phyloP scores from a whole-genome alignment of 371 early-diverging fungal genomes.

The Rhizopus stolonifer region DNA sequence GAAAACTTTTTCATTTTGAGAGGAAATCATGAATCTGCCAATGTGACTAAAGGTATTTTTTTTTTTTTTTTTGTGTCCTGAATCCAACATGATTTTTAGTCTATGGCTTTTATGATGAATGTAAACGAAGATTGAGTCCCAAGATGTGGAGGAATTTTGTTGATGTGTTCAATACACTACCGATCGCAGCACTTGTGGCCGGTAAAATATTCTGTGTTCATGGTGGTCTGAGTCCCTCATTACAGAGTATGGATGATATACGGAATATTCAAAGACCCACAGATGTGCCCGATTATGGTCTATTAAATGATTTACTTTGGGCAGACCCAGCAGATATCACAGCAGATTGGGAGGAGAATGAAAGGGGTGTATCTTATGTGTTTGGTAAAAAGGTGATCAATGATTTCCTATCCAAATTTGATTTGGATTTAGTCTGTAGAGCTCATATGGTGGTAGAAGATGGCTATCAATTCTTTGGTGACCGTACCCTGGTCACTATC shows the following conservation, averaged over 20 bases:
- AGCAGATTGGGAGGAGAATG: conserved; percentile 96
- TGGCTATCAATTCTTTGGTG: conserved; percentile 98
- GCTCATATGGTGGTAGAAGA: conserved; percentile 98
- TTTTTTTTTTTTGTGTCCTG: no score
- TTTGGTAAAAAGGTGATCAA: conserved; percentile 91
- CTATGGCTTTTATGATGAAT: conserved; percentile 99
- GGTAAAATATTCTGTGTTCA: conserved; percentile 98
- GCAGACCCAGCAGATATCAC: conserved; percentile 81
- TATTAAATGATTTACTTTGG: conserved; percentile 91
- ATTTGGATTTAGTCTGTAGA: conserved; percentile 92
- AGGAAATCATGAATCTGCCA: conserved; percentile 99
- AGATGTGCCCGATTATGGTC: conserved; percentile 96
- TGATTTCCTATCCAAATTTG: conserved; percentile 87
- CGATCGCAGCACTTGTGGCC: conserved; percentile 96
- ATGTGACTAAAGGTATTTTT: conserved; percentile 92
- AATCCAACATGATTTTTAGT: conserved; percentile 36
- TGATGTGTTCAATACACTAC: conserved; percentile 97
- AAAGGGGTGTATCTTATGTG: conserved; percentile 96
- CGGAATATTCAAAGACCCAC: conserved; percentile 89
- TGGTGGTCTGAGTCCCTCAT: conserved; percentile 94
- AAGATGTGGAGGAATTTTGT: conserved; percentile 98
- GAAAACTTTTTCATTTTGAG: conserved; percentile 96
- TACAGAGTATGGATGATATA: conserved; percentile 92
- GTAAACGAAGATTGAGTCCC: conserved; percentile 92
- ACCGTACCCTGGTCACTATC: conserved; percentile 92